A percentile compares a stretch with the other conserved stretches of the same genome.
Evolutionary conservation across 148 eudicot genomes (phyloP).

Genomic region (Spergularia bocconei): DNA sequence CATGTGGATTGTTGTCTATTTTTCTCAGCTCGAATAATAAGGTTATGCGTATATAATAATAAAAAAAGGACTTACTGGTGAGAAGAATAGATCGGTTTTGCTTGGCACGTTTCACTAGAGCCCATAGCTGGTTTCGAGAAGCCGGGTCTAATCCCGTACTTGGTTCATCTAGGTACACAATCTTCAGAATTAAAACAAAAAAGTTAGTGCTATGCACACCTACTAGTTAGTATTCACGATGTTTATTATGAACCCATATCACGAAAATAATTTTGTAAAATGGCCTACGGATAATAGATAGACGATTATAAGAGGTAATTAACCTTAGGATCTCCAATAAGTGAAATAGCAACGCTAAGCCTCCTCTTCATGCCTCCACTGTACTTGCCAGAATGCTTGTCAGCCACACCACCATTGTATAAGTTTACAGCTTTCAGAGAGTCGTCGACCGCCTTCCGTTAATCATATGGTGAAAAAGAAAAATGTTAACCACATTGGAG

Average conservation of each 20-base stretch:
- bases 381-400: conserved; percentile 58
- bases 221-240: not conserved
- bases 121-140: conserved; percentile 71
- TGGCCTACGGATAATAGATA: no score
- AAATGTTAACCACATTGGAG: no score
- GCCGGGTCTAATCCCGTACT: conserved; percentile 85
- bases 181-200: conserved; percentile 28
- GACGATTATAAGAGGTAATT: not conserved
- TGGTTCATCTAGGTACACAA: conserved; percentile 81
- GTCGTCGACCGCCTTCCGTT: conserved; percentile 57
- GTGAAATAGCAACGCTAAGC: conserved; percentile 74
- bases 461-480: not conserved
- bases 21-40: no score
- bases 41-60: no score
- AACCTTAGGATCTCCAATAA: conserved; percentile 76
- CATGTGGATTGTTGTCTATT: no score
- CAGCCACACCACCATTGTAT: conserved; percentile 59
- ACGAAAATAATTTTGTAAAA: no score
- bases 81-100: conserved; percentile 65
- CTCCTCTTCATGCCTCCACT: conserved; percentile 92
- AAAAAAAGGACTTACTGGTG: conserved; percentile 40
- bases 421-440: conserved; percentile 59
- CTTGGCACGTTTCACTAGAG: conserved; percentile 60
- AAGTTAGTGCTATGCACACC: not conserved
- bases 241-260: no score